phyloP scores from a whole-genome alignment of 2,329 filamentous ascomycete genomes.

The Pyrenochaeta sp. region DNA sequence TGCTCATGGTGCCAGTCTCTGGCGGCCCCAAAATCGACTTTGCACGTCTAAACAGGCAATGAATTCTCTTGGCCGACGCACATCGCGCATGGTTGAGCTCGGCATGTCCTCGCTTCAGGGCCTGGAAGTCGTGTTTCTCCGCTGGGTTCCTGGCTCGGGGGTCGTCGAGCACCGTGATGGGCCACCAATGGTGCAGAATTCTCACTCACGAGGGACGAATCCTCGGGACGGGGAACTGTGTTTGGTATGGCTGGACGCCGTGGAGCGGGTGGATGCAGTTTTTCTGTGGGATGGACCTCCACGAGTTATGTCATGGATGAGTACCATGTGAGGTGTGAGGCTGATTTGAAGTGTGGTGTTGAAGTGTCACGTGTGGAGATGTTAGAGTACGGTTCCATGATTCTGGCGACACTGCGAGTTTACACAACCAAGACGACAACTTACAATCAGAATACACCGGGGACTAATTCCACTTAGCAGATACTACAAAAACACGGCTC shows the following conservation, averaged over 20 bases:
- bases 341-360: background rate
- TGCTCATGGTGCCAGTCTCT: slow-evolving; percentile 8
- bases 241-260: slow-evolving; percentile 17
- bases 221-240: slow-evolving; percentile 17
- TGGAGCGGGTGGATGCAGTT: slow-evolving; percentile 2
- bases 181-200: slow-evolving; percentile 24
- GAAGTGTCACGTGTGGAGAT: background rate
- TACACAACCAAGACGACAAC: too few species aligned
- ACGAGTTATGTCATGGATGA: slow-evolving; percentile 17
- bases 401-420: too few species aligned
- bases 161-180: slow-evolving; percentile 41
- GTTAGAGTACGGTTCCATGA: too few species aligned
- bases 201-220: slow-evolving; percentile 19
- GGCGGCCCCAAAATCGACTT: slow-evolving; percentile 16
- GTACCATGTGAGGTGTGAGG: background rate
- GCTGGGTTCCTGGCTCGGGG: slow-evolving; percentile 4
- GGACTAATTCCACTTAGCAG: too few species aligned
- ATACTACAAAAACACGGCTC: too few species aligned
- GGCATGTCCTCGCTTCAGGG: slow-evolving; percentile 11
- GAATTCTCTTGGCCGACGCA: slow-evolving; percentile 26
- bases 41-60: slow-evolving; percentile 9
- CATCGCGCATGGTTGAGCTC: slow-evolving; percentile 21
- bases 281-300: slow-evolving; percentile 4
- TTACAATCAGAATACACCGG: too few species aligned
- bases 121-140: slow-evolving; percentile 15